Conservation (phyloP, 2,329 filamentous ascomycete species). For the Cladobotryum mycophilum region DNA sequence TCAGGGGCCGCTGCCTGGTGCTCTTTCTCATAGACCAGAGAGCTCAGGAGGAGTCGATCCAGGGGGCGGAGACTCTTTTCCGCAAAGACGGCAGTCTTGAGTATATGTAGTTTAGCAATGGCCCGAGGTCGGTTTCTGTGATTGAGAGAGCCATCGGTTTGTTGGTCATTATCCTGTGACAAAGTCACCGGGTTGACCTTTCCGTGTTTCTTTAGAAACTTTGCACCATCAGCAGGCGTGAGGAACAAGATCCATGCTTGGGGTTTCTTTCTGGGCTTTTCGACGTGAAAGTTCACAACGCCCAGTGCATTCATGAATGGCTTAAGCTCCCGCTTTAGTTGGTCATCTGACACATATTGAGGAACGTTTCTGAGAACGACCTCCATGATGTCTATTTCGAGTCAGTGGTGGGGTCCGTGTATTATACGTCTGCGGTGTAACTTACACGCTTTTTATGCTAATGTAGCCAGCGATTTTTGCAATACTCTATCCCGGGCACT, state of each 20-base stretch:
- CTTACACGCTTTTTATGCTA: too few relatives aligned
- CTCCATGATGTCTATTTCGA: slow-evolving; percentile 34
- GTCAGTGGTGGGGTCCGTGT: not conserved
- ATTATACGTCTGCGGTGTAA: not conserved
- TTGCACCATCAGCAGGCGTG: slow-evolving; percentile 28
- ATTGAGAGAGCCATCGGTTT: not conserved
- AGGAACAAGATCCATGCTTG: slow-evolving; percentile 41
- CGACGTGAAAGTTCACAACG: slow-evolving; percentile 38
- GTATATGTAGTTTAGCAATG: slow-evolving; percentile 25
- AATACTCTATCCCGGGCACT: not conserved
- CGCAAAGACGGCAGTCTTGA: slow-evolving; percentile 23
- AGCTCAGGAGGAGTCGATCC: slow-evolving; percentile 20
- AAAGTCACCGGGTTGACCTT: not conserved
- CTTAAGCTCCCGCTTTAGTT: slow-evolving; percentile 32
- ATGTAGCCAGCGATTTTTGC: not conserved
- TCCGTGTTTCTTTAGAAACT: slow-evolving; percentile 35
- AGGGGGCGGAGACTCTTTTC: slow-evolving; percentile 28
- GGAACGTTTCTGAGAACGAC: slow-evolving; percentile 40
- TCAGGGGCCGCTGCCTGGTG: slow-evolving; percentile 11
- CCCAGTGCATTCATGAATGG: slow-evolving; percentile 33
- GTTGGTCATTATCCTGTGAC: too few relatives aligned
- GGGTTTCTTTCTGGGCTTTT: slow-evolving; percentile 31
- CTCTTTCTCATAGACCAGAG: slow-evolving; percentile 23
- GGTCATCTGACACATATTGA: slow-evolving; percentile 29
- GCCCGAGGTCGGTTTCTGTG: slow-evolving; percentile 7